Base-by-base conservation (phyloP, 257 asterid species). In the Linaria vulgaris region DNA sequence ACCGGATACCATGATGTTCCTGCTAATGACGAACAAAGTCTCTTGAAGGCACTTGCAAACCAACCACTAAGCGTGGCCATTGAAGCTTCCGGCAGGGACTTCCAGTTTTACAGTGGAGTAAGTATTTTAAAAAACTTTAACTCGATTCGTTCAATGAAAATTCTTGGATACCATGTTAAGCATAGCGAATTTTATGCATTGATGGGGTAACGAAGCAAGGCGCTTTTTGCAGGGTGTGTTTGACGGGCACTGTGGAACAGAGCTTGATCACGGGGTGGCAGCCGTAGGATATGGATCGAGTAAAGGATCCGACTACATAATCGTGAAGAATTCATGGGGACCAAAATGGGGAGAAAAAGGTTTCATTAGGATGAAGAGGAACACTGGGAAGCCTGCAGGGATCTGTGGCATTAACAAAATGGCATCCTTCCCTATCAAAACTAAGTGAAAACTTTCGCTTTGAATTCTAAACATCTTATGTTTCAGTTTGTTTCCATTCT, bases 151-250 rank as follows among this genome's bases (percentile, higher is more conserved):
- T n/a, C n/a, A n/a, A n/a, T n/a, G n/a, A n/a, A n/a, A n/a, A n/a
- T n/a, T n/a, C n/a, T n/a, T n/a, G n/a, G n/a, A n/a, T n/a, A n/a
- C n/a, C n/a, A n/a, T n/a, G n/a, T n/a, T n/a, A n/a, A n/a, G n/a
- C n/a, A n/a, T n/a, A n/a, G n/a, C n/a, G n/a, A n/a, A n/a, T n/a
- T n/a, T n/a, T n/a, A n/a, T n/a, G n/a, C n/a, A n/a, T n/a, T n/a
- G n/a, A n/a, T n/a, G n/a, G n/a, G n/a, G n/a, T n/a, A n/a, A n/a
- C n/a, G n/a, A n/a, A n/a, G n/a, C n/a, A n/a, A n/a, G n/a, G n/a
- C n/a, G n/a, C n/a, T n/a, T n/a, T n/a, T n/a, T n/a, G n/a, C 44
- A 85, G 88, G 91, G 88, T 25, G 83, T 85, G 41, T 85, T 79
- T 50, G 82, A 75, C 16, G 91, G 88, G 57, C 76, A 73, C 12